Evolutionary conservation across 306 rosid genomes (phyloP).

Genomic region (Lablab purpureus): DNA sequence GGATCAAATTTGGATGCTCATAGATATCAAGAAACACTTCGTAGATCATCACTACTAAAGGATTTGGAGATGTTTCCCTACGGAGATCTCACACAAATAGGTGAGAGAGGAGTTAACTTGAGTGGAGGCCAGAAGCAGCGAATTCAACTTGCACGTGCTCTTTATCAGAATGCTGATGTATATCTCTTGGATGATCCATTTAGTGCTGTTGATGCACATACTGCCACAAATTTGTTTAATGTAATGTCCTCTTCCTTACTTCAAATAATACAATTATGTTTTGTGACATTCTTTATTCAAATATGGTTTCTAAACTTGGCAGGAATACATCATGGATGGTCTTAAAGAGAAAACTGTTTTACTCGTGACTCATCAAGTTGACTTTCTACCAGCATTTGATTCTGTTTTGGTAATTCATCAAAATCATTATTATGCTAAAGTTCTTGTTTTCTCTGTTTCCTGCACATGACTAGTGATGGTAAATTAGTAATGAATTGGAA

Average conservation of each 20-base stretch:
- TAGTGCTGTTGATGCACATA: slow-evolving; percentile 67
- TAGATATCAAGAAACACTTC: slow-evolving; percentile 47
- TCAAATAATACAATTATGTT: not conserved
- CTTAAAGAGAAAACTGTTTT: slow-evolving; percentile 54
- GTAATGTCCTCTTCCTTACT: slow-evolving; percentile 32
- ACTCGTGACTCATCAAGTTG: slow-evolving; percentile 65
- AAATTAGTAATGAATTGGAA: not conserved
- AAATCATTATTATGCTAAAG: not conserved
- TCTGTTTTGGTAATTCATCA: slow-evolving; percentile 47
- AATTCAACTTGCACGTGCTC: slow-evolving; percentile 61
- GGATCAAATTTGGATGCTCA: slow-evolving; percentile 52
- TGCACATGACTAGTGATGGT: not conserved
- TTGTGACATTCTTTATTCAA: not conserved
- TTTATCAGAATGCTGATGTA: slow-evolving; percentile 68
- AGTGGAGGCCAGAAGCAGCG: slow-evolving; percentile 31
- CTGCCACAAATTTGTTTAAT: slow-evolving; percentile 51
- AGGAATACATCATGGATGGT: slow-evolving; percentile 61
- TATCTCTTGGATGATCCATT: slow-evolving; percentile 71
- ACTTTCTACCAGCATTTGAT: slow-evolving; percentile 58
- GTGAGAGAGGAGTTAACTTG: slow-evolving; percentile 19
- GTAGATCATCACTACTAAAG: slow-evolving; percentile 9
- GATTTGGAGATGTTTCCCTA: slow-evolving; percentile 3
- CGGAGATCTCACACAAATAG: slow-evolving; percentile 21
- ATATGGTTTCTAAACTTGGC: not conserved
- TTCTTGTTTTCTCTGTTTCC: not conserved